These are phyloP conservation scores for Suillus americanus DNA, from an alignment of 768 basidiomycete genomes.

Conservation along the genomic window DNA sequence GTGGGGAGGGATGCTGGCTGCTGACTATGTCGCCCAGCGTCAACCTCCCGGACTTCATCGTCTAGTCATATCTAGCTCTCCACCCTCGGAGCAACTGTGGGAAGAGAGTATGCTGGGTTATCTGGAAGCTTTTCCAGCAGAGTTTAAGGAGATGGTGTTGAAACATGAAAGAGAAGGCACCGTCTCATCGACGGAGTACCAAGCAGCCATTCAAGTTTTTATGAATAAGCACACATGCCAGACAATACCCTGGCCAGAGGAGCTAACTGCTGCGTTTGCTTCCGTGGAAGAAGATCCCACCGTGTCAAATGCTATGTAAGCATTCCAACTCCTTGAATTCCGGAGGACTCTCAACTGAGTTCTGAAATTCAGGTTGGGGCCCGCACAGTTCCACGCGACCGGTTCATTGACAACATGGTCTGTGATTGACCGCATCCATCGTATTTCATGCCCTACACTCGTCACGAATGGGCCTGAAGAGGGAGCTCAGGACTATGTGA, in stretches of 20 bases:
- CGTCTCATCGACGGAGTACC: constrained; percentile 32
- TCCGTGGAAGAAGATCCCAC: constrained; percentile 29
- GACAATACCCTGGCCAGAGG: constrained; percentile 34
- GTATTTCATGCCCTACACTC: constrained; percentile 39
- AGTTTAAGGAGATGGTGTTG: constrained; percentile 26
- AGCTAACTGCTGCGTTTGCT: constrained; percentile 26
- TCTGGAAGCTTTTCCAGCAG: constrained; percentile 25
- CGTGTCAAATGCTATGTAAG: constrained; percentile 35
- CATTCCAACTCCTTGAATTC: not conserved
- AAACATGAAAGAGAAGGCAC: constrained; percentile 37
- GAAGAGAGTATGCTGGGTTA: constrained; percentile 23
- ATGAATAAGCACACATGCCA: constrained; percentile 36
- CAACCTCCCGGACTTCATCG: constrained; percentile 40
- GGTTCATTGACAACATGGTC: constrained; percentile 47
- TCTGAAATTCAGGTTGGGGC: constrained; percentile 12
- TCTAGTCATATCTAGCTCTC: constrained; percentile 33
- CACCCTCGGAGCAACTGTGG: constrained; percentile 32
- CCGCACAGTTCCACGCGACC: constrained; percentile 38
- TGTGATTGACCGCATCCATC: constrained; percentile 42
- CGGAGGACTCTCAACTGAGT: too few relatives aligned
- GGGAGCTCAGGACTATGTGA: constrained; percentile 35
- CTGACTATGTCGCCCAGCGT: constrained; percentile 37
- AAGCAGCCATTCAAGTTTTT: constrained; percentile 28
- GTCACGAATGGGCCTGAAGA: constrained; percentile 40
- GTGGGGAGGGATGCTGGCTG: constrained; percentile 56